phyloP scores from a whole-genome alignment of 345 rosid genomes.

The Aethionema arabicum region DNA sequence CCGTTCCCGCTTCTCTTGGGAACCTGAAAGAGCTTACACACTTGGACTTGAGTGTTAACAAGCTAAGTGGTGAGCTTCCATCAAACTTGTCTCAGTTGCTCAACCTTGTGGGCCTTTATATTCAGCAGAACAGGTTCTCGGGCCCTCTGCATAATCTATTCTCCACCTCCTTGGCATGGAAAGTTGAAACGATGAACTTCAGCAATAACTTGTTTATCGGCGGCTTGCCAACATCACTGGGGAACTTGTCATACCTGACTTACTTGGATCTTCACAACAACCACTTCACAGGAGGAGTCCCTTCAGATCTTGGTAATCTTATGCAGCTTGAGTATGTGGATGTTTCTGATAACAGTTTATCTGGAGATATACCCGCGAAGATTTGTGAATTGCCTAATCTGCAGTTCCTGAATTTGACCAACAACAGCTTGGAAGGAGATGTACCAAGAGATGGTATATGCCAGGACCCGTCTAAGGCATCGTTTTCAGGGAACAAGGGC shows the following conservation, averaged over 20 bases:
- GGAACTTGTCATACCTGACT: conserved; percentile 64
- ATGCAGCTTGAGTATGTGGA: conserved; percentile 67
- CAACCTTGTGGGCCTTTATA: conserved; percentile 72
- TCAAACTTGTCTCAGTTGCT: conserved; percentile 51
- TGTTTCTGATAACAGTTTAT: conserved; percentile 55
- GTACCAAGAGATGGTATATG: conserved; percentile 64
- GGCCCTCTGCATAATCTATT: conserved; percentile 49
- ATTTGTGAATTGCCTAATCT: conserved; percentile 54
- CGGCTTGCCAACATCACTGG: conserved; percentile 54
- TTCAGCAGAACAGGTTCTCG: conserved; percentile 63
- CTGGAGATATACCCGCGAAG: conserved; percentile 61
- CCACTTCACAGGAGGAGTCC: conserved; percentile 60
- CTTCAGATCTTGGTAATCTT: conserved; percentile 56
- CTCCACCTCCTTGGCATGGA: conserved; percentile 54
- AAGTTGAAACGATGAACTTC: conserved; percentile 62
- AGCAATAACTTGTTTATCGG: conserved; percentile 60
- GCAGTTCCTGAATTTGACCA: conserved; percentile 48
- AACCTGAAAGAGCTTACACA: conserved; percentile 68
- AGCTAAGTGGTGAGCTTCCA: conserved; percentile 64
- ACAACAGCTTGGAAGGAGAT: conserved; percentile 60
- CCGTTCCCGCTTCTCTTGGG: conserved; percentile 64
- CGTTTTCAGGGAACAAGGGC: conserved; percentile 58
- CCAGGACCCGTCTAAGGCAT: conserved; percentile 44
- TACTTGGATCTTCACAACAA: conserved; percentile 63
- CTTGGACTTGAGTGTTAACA: conserved; percentile 73